Evolutionary conservation across 108 stramenopile genomes (phyloP), one percentile per base, ranked within the genome.

Genomic region (Nannochloropsis salina): DNA sequence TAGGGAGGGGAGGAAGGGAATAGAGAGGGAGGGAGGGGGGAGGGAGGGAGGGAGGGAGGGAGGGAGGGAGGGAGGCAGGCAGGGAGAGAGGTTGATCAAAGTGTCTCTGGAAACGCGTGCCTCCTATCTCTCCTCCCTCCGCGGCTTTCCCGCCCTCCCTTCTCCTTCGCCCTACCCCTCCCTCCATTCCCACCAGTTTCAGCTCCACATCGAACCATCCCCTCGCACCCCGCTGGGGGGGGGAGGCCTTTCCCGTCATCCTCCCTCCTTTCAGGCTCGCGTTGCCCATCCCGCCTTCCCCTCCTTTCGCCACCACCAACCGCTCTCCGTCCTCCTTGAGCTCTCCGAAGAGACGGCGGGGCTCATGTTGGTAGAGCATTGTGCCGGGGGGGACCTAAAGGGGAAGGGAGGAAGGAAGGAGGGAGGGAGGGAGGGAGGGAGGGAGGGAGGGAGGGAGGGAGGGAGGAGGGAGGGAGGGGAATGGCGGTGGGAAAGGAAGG

Each of bases 281-380:
- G 89, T 98, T 98, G 9, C 98, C 98, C 82, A 95, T 90, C 45
- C 98, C 98, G 1, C 97, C 97, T n/a, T 94, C 89, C 18, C 98
- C 98, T 61, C 96, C 98, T 43, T 91, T 89, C 9, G 98, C 97
- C 10, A 98, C 98, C 43, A 97, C 81, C 44, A 98, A 80, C 42
- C 84, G 61, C 80, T 97, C 93, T 9, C 97, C 98, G 83, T 95
- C 88, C 31, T 86, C 83, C 45, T 92, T 89, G 83, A 98, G 87
- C 92, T 98, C 97, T 5, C 97, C 95, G 45, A 88, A 45, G 41
- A 88, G 20, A 8, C 42, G 9, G 41, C 85, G 84, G 6, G 83
- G 51, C 42, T 85, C 83, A 20, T n/a, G 41, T 8, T 10, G 9
- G 44, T 42, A 42, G 41, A 83, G 41, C 41, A 83, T 45, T 9